Evolutionary conservation across 1,284 basidiomycete genomes (phyloP).

Genomic region (Moesziomyces aphidis): DNA sequence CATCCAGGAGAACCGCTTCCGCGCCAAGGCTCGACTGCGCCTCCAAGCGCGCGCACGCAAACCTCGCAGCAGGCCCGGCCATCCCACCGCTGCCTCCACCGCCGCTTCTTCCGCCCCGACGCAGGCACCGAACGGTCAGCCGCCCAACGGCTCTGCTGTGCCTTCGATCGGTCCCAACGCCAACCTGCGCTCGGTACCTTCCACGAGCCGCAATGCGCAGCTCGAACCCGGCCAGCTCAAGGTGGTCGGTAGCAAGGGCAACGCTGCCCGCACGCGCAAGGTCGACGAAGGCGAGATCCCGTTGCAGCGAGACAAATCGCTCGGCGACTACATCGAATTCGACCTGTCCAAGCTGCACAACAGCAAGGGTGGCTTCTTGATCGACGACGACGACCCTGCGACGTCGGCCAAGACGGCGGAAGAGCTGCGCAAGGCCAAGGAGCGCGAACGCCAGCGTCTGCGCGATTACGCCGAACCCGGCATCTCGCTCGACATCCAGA

Average conservation of each 20-base stretch:
- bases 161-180: slow-evolving; percentile 51
- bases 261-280: slow-evolving; percentile 29
- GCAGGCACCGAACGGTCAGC: no score
- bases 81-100: slow-evolving; percentile 1
- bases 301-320: slow-evolving; percentile 56
- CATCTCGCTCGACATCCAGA: slow-evolving; percentile 57
- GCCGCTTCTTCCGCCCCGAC: slow-evolving; percentile 2
- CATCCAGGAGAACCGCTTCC: slow-evolving; percentile 41
- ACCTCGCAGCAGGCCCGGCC: slow-evolving; percentile 15
- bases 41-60: slow-evolving; percentile 35
- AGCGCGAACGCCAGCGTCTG: slow-evolving; percentile 60
- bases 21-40: slow-evolving; percentile 30
- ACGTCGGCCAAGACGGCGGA: slow-evolving; percentile 51
- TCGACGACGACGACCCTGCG: slow-evolving; percentile 53
- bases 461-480: slow-evolving; percentile 57
- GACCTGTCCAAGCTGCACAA: slow-evolving; percentile 65
- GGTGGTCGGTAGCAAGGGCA: slow-evolving; percentile 39
- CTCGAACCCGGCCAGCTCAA: slow-evolving; percentile 27
- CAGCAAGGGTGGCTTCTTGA: slow-evolving; percentile 65
- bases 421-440: slow-evolving; percentile 60
- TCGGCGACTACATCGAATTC: slow-evolving; percentile 67
- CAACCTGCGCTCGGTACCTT: slow-evolving; percentile 32
- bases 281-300: slow-evolving; percentile 42
- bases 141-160: not conserved
- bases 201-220: slow-evolving; percentile 52